These are phyloP conservation scores for Diaporthe sp. DNA, from an alignment of 2,329 filamentous ascomycete species.

Conservation along the genomic window DNA sequence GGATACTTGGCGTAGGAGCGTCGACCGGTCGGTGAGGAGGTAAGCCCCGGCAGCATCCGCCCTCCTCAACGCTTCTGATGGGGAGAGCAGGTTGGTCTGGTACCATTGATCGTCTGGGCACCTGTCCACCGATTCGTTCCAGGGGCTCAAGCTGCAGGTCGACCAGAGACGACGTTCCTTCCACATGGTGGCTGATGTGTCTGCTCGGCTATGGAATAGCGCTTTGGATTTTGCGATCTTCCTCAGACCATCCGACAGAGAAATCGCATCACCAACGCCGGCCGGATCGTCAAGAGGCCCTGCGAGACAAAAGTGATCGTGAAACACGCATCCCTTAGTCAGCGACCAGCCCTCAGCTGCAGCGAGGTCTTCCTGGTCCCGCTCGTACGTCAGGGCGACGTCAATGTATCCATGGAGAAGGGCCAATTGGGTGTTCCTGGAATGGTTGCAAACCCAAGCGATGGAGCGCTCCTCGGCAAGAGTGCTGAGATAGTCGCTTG, in stretches of 20 bases:
- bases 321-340: constrained; percentile 29
- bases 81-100: constrained; percentile 23
- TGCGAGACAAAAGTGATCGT: constrained; percentile 34
- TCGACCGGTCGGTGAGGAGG: constrained; percentile 33
- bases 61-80: constrained; percentile 26
- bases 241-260: constrained; percentile 1
- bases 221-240: constrained; percentile 1
- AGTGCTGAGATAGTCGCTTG: constrained; percentile 31
- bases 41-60: constrained; percentile 28
- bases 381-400: constrained; percentile 33
- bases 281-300: constrained; percentile 26
- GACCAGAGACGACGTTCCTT: constrained; percentile 28
- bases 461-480: constrained; percentile 25
- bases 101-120: constrained; percentile 12
- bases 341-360: constrained; percentile 32
- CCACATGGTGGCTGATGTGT: constrained; percentile 33
- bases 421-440: constrained; percentile 32
- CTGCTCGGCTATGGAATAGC: constrained; percentile 30
- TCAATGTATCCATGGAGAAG: constrained; percentile 31
- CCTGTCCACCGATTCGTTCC: not conserved
- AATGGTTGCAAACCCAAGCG: constrained; percentile 32
- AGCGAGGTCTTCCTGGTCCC: constrained; percentile 29
- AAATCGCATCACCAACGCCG: not conserved
- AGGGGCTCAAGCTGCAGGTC: not conserved
- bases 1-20: constrained; percentile 31